Percentiles rank a stretch among this genome's conserved stretches.
These are phyloP conservation scores for Thecamonas trahens DNA, from an alignment of 78 protist genomes.

Conservation along the genomic window DNA sequence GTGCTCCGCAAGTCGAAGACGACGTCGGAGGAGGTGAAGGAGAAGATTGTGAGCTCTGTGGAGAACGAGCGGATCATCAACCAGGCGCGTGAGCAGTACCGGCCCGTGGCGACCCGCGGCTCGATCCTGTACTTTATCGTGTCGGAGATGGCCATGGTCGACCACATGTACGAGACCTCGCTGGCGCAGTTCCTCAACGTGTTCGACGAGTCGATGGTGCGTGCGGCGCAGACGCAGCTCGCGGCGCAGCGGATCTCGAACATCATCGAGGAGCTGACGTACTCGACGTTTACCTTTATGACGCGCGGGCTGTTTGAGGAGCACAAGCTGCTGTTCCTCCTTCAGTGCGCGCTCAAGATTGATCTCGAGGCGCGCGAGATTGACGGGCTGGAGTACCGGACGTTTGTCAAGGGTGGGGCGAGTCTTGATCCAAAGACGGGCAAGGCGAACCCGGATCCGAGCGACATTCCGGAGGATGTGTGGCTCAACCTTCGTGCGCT, in stretches of 20 bases:
- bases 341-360: conserved; percentile 64
- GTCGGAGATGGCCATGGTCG: conserved; percentile 64
- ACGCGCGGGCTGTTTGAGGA: conserved; percentile 76
- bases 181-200: conserved; percentile 63
- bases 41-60: conserved; percentile 35
- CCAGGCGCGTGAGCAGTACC: conserved; percentile 71
- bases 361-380: conserved; percentile 33
- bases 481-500: conserved; percentile 65
- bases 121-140: conserved; percentile 75
- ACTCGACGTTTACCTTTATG: conserved; percentile 34
- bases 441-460: conserved; percentile 33
- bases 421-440: conserved; percentile 46
- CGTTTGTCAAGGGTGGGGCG: conserved; percentile 62
- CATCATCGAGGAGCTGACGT: conserved; percentile 51
- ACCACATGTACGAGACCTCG: conserved; percentile 81
- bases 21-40: conserved; percentile 58
- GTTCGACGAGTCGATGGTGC: conserved; percentile 52
- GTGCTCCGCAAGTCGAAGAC: conserved; percentile 65
- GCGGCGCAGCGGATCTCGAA: conserved; percentile 32
- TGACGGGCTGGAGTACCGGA: conserved; percentile 19
- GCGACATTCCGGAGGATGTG: conserved; percentile 54
- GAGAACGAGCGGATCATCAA: conserved; percentile 53
- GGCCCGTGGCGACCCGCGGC: conserved; percentile 80
- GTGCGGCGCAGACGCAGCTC: conserved; percentile 1
- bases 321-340: conserved; percentile 80